Base-by-base conservation (phyloP, 2,329 filamentous ascomycete species). In the Aspergillus sp. region DNA sequence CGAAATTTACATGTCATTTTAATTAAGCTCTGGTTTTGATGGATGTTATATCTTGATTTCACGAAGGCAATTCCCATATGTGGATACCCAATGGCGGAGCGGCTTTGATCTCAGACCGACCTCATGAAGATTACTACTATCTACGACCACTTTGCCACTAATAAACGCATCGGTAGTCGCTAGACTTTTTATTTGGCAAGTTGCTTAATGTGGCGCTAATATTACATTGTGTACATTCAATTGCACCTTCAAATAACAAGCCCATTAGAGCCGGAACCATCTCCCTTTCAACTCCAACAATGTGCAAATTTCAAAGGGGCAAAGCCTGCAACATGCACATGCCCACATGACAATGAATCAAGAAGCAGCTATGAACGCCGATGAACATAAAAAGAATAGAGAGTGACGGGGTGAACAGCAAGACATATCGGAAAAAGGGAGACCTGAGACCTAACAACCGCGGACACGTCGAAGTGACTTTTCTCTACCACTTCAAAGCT, bases 401-500 rank as follows among this genome's bases (percentile, higher is more conserved):
- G 7, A 23, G 23, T 19, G 32, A 12, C 12, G 32, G 32, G 32
- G 32, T 36, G 32, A 36, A 36, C 12, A 36, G 32, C 32, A 36
- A 36, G 32, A 36, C 10, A 36, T 36, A 13, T 6, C 32, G 12
- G 12, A 12, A 36, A 13, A 36, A 49, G 45, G 15, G n/a, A 5
- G 25, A 23, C 15, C 13, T 15, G 45, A 48, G 21, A 28, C 45
- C 23, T 49, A 30, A 32, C 9, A 32, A 19, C 23, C 25, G 17
- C n/a, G 21, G 32, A 19, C 51, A 15, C 36, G 17, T 15, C 23
- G 21, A 55, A 50, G 32, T 41, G 38, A 38, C 32, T 12, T 5
- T 25, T 17, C 47, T 39, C 17, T 23, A 21, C 13, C 36, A 48
- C 15, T 57, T 71, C 63, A 93, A 52, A 97, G 82, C 80, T 96